A percentile compares a stretch with the other conserved stretches of the same genome.
Evolutionary conservation across 257 asterid species (phyloP).

Genomic region (Lycium barbarum): DNA sequence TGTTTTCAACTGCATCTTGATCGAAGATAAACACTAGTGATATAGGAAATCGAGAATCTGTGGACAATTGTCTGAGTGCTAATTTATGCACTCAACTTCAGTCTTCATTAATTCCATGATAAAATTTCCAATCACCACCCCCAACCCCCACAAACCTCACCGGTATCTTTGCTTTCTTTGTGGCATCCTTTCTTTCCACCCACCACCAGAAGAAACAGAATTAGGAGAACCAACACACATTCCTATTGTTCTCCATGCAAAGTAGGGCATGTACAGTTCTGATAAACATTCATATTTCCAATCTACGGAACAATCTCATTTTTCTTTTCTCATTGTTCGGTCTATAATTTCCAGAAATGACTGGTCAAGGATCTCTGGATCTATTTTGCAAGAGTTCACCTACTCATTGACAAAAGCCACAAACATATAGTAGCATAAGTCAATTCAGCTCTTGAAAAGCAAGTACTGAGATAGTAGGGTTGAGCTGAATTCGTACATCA

Average conservation of each 20-base stretch:
- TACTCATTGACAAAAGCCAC: not conserved
- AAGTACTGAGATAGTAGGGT: too few species aligned
- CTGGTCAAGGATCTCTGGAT: not conserved
- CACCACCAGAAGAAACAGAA: not conserved
- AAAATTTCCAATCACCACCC: not conserved
- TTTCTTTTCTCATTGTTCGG: not conserved
- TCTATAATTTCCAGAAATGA: not conserved
- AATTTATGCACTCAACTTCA: not conserved
- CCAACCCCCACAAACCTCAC: not conserved
- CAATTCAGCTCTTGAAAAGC: not conserved
- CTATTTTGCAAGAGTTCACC: not conserved
- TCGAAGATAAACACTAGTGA: not conserved
- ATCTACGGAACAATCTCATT: not conserved
- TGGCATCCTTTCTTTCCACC: not conserved
- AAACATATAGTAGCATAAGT: not conserved
- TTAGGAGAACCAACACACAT: not conserved
- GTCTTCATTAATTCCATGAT: not conserved
- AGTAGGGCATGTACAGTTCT: not conserved
- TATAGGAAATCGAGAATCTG: not conserved
- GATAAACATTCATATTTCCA: not conserved
- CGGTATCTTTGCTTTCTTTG: not conserved
- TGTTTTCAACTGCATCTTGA: not conserved
- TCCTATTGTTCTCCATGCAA: not conserved
- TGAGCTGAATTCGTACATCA: too few species aligned
- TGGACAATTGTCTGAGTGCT: not conserved